Evolutionary conservation across 208 protist species (phyloP).

Genomic region (Wallacemonas sp.): DNA sequence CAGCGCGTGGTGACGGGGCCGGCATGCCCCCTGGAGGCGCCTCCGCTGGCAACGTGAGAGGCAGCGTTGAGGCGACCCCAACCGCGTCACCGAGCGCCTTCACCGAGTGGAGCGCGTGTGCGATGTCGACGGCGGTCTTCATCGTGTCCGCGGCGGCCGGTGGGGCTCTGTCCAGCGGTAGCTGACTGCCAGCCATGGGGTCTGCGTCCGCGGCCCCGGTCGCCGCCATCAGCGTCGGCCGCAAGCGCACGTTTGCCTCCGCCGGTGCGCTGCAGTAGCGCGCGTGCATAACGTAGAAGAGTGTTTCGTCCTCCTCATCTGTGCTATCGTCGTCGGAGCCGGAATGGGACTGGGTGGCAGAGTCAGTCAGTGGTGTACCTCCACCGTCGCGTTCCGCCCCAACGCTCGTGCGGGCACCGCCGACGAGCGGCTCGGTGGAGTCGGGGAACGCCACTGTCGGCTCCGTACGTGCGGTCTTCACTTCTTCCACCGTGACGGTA

Average conservation of each 20-base stretch:
- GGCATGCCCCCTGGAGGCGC: neutral
- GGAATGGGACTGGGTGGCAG: too few relatives aligned
- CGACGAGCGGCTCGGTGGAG: too few relatives aligned
- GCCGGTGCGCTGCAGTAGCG: conserved; percentile 39
- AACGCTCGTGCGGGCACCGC: too few relatives aligned
- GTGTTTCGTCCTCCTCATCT: conserved; percentile 19
- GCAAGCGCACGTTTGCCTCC: neutral
- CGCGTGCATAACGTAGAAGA: conserved; percentile 53
- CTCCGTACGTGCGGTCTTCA: too few relatives aligned
- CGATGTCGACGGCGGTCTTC: neutral
- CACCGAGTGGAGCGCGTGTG: neutral
- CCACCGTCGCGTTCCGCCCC: too few relatives aligned
- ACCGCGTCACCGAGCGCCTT: neutral
- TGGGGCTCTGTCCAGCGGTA: too few relatives aligned
- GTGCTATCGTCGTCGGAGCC: conserved; percentile 9
- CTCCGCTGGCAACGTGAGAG: neutral
- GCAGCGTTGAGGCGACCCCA: conserved; percentile 2
- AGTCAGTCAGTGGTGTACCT: too few relatives aligned
- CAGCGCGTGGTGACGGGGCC: neutral
- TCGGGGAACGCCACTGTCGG: too few relatives aligned
- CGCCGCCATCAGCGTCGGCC: neutral
- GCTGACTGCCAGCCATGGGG: too few relatives aligned
- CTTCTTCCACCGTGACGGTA: too few relatives aligned
- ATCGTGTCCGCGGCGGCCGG: too few relatives aligned
- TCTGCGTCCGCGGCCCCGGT: neutral